phyloP scores from a whole-genome alignment of 208 protist genomes.

The Angomonas deanei region DNA sequence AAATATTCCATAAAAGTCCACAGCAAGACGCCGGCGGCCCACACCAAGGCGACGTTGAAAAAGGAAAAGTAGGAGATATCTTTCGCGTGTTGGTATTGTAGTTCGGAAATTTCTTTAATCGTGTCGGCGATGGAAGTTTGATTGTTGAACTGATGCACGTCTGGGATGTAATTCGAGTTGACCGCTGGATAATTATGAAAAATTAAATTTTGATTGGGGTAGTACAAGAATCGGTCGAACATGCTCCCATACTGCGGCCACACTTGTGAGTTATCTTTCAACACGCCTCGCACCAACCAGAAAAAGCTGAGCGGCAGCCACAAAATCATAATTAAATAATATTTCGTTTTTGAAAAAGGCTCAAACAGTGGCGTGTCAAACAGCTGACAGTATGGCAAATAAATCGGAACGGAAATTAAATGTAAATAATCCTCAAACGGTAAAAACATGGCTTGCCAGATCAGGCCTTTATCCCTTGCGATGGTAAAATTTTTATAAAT shows the following conservation, averaged over 20 bases:
- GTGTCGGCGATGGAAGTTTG: no score
- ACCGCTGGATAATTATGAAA: conserved; percentile 32
- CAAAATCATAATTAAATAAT: conserved; percentile 29
- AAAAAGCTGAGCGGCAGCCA: conserved; percentile 41
- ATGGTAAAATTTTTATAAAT: conserved; percentile 48
- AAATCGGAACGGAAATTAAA: conserved; percentile 33
- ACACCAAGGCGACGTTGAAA: conserved; percentile 19
- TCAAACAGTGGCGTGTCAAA: conserved; percentile 35
- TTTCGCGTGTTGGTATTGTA: conserved; percentile 19
- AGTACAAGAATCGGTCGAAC: conserved; percentile 35
- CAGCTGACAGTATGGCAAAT: conserved; percentile 35
- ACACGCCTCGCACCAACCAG: conserved; percentile 26
- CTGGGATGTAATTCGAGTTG: no score
- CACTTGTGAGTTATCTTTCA: conserved; percentile 25
- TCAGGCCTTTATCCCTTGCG: conserved; percentile 27
- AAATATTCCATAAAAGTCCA: conserved; percentile 45
- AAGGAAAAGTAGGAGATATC: conserved; percentile 20
- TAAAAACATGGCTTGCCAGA: conserved; percentile 43
- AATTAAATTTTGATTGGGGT: conserved; percentile 34
- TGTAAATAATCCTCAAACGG: conserved; percentile 38
- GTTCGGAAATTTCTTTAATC: conserved; percentile 13
- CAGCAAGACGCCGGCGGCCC: conserved; percentile 21
- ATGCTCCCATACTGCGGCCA: conserved; percentile 15
- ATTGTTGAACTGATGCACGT: no score
- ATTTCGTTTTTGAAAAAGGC: conserved; percentile 48